phyloP scores from a whole-genome alignment of 306 rosid genomes.

The Dalbergia cochinchinensis region DNA sequence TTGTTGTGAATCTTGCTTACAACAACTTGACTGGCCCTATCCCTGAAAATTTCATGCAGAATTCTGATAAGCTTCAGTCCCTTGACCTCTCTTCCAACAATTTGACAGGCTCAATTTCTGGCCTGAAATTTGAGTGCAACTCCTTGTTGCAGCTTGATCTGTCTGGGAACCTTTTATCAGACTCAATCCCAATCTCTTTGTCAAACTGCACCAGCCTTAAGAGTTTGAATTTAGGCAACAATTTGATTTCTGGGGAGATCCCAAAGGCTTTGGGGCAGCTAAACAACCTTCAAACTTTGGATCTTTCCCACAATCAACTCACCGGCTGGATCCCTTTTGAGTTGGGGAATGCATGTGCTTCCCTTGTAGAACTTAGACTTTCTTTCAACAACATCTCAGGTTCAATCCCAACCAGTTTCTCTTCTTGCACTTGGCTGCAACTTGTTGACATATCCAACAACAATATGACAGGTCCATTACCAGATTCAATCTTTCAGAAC shows the following conservation, averaged over 20 bases:
- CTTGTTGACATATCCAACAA: slow-evolving; percentile 84
- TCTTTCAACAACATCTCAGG: slow-evolving; percentile 83
- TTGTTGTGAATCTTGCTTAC: slow-evolving; percentile 67
- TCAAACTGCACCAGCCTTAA: slow-evolving; percentile 81
- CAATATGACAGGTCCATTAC: slow-evolving; percentile 80
- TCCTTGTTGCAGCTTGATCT: slow-evolving; percentile 75
- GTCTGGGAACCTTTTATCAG: slow-evolving; percentile 70
- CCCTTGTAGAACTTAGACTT: slow-evolving; percentile 78
- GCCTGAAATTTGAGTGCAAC: slow-evolving; percentile 64
- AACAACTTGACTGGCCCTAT: slow-evolving; percentile 82
- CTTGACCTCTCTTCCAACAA: slow-evolving; percentile 89
- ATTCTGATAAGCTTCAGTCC: slow-evolving; percentile 65
- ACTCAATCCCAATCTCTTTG: slow-evolving; percentile 70
- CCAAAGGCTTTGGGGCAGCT: slow-evolving; percentile 79
- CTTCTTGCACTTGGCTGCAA: slow-evolving; percentile 77
- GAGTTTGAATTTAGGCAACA: slow-evolving; percentile 61
- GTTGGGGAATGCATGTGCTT: slow-evolving; percentile 69
- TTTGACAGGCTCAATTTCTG: slow-evolving; percentile 77
- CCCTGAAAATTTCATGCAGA: slow-evolving; percentile 66
- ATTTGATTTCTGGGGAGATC: slow-evolving; percentile 72
- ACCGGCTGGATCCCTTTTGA: slow-evolving; percentile 93
- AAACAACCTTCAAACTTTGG: slow-evolving; percentile 66
- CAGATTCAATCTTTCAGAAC: slow-evolving; percentile 68
- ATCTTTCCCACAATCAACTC: slow-evolving; percentile 82
- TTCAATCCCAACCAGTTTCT: slow-evolving; percentile 68